These are phyloP conservation scores for Hibiscus tridactylites DNA, from an alignment of 345 rosid genomes.

Conservation along the genomic window DNA sequence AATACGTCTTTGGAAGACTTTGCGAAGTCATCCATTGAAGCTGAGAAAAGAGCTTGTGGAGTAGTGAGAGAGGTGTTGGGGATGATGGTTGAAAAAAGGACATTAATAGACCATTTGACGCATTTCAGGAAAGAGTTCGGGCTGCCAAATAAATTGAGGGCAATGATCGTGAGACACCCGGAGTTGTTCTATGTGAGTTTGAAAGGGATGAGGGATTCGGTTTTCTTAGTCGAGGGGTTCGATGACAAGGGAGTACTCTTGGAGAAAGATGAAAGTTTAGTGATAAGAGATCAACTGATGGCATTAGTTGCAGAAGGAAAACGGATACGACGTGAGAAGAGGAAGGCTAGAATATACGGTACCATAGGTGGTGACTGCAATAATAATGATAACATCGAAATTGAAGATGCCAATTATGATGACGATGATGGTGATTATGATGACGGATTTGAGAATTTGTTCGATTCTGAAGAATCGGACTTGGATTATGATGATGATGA, in stretches of 20 bases:
- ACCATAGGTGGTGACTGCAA: not conserved
- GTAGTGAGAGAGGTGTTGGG: slow-evolving; percentile 67
- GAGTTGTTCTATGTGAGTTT: slow-evolving; percentile 75
- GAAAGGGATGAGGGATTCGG: slow-evolving; percentile 75
- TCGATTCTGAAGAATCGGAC: slow-evolving; percentile 48
- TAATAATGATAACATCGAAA: slow-evolving; percentile 11
- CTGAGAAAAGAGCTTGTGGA: slow-evolving; percentile 77
- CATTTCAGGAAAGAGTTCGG: slow-evolving; percentile 81
- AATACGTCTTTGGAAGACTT: slow-evolving; percentile 34
- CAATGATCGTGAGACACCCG: slow-evolving; percentile 70
- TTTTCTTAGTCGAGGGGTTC: slow-evolving; percentile 60
- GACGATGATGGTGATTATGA: slow-evolving; percentile 33
- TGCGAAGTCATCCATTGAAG: slow-evolving; percentile 47
- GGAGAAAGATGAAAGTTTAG: slow-evolving; percentile 44
- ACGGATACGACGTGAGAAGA: slow-evolving; percentile 54
- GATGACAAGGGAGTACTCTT: slow-evolving; percentile 59
- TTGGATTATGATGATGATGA: slow-evolving; percentile 32
- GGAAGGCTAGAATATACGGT: slow-evolving; percentile 21
- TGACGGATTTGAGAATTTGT: slow-evolving; percentile 72
- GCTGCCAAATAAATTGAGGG: slow-evolving; percentile 64
- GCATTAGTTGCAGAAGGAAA: slow-evolving; percentile 60
- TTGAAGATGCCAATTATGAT: slow-evolving; percentile 12
- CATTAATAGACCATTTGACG: slow-evolving; percentile 74
- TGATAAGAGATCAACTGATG: slow-evolving; percentile 46
- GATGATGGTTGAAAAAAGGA: slow-evolving; percentile 63